These are phyloP conservation scores for Prunus persica DNA, from an alignment of 306 rosid species.

Conservation along the genomic window Prunus_persica_NCBIv2 NC_034012.1:2283501-2284000, in stretches of 20 bases:
- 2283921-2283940: too few relatives aligned
- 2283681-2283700: slow-evolving; percentile 27
- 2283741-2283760: slow-evolving; percentile 22
- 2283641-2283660: slow-evolving; percentile 34
- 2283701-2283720: slow-evolving; percentile 42
- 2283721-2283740: slow-evolving; percentile 29
- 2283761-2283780: slow-evolving; percentile 15
- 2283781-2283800: slow-evolving; percentile 38
- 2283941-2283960: neutral
- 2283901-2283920: too few relatives aligned
- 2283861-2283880: too few relatives aligned
- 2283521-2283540: too few relatives aligned
- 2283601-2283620: slow-evolving; percentile 34
- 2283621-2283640: slow-evolving; percentile 29
- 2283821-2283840: neutral
- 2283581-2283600: slow-evolving; percentile 29
- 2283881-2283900: too few relatives aligned
- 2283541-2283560: too few relatives aligned
- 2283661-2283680: slow-evolving; percentile 32
- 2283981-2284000: slow-evolving; percentile 2
- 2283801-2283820: slow-evolving; percentile 37
- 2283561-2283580: neutral
- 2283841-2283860: slow-evolving; percentile 8
- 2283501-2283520: too few relatives aligned
- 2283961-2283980: too few relatives aligned